A percentile compares a stretch with the other conserved stretches of the same genome.
Evolutionary conservation across 2,329 filamentous ascomycete species (phyloP).

Genomic region (Nemania sp.): DNA sequence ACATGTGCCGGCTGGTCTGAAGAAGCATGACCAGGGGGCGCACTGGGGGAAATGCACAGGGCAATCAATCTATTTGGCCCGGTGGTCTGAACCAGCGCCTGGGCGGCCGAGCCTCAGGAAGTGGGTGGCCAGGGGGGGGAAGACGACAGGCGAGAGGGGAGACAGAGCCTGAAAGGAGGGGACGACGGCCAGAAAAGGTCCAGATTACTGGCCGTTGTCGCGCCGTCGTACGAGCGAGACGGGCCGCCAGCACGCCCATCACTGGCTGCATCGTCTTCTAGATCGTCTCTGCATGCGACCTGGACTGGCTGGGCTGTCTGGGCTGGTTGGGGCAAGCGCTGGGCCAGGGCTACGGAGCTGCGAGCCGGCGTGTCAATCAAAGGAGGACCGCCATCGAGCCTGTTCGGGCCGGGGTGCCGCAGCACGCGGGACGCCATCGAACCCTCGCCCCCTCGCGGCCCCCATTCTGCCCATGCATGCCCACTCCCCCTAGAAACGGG

Average conservation of each 20-base stretch:
- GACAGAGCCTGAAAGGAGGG: too few species aligned
- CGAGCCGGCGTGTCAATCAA: constrained; percentile 40
- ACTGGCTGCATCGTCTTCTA: too few species aligned
- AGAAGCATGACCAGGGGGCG: background rate
- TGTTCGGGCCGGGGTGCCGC: constrained; percentile 41
- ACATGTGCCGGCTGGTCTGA: constrained; percentile 24
- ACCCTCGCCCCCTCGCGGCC: background rate
- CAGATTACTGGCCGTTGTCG: constrained; percentile 3
- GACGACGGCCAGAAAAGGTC: background rate
- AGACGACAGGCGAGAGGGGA: too few species aligned
- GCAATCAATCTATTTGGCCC: constrained; percentile 26
- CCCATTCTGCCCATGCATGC: constrained; percentile 11
- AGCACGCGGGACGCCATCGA: constrained; percentile 24
- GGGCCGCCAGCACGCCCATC: constrained; percentile 28
- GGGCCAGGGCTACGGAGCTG: constrained; percentile 32
- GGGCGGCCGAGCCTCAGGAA: constrained; percentile 10
- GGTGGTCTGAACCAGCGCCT: constrained; percentile 3
- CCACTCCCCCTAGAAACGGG: constrained; percentile 3
- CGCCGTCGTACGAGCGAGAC: constrained; percentile 28
- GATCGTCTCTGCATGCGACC: constrained; percentile 9
- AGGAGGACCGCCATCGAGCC: constrained; percentile 29
- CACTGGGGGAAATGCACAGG: background rate
- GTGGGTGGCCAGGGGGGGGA: too few species aligned
- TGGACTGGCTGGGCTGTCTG: background rate
- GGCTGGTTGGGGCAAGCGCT: background rate